Evolutionary conservation across 148 eudicot genomes (phyloP).

Genomic region (Vaccinium myrtillus): DNA sequence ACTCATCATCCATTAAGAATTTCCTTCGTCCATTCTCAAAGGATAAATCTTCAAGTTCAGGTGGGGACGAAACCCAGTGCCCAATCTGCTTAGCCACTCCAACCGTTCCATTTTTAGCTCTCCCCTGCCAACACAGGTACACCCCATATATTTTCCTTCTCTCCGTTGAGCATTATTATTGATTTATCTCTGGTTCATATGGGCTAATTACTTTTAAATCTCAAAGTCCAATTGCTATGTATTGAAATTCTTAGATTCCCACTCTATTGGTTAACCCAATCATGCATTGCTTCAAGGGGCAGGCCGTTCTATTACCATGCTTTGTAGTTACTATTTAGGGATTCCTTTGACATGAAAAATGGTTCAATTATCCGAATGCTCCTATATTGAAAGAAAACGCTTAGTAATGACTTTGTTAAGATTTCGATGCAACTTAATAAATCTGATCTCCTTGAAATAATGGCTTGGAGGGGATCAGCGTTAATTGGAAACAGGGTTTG

Average conservation of each 20-base stretch:
- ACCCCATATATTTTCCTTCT: not conserved
- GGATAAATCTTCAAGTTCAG: slow-evolving; percentile 63
- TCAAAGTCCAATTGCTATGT: not conserved
- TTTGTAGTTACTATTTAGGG: not conserved
- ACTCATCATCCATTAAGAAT: slow-evolving; percentile 74
- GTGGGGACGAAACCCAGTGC: slow-evolving; percentile 60
- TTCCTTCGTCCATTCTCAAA: slow-evolving; percentile 84
- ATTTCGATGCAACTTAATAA: not conserved
- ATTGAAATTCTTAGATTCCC: not conserved
- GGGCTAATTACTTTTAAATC: not conserved
- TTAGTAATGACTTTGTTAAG: not conserved
- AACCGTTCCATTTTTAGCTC: slow-evolving; percentile 76
- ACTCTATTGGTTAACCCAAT: not conserved
- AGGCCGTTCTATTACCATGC: not conserved
- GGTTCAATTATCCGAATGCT: not conserved
- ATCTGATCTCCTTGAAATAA: not conserved
- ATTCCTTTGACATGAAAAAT: not conserved
- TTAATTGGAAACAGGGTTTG: not conserved
- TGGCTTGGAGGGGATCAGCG: not conserved
- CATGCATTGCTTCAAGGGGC: not conserved
- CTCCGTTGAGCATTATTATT: not conserved
- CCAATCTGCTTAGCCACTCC: slow-evolving; percentile 86
- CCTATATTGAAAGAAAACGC: not conserved
- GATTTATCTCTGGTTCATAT: not conserved
- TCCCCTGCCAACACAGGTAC: slow-evolving; percentile 97